Evolutionary conservation across 1,284 basidiomycete genomes (phyloP), one percentile per base, ranked within the genome.

Genomic region (Austroboletus olivaceoglutinosus): DNA sequence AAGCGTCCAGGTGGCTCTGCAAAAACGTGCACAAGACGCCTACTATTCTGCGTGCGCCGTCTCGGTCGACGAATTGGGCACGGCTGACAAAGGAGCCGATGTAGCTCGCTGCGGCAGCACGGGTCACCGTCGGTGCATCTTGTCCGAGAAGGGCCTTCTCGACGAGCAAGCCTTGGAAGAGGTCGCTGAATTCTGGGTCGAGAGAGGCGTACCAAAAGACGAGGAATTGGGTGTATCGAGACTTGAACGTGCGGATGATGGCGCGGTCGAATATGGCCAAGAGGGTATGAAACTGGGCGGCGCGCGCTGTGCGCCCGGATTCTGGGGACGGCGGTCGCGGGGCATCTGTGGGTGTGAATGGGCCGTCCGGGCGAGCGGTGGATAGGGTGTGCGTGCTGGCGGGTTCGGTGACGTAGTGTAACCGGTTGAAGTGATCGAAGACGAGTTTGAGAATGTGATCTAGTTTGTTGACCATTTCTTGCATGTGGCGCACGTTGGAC

Each of bases 161-260:
- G 40, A 98, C 87, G 23, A 99, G 85, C 63, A 94, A 84, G 38
- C 95, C 95, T 51, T 94, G 89, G 66, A 99, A 98, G 51, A 92
- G 80, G 68, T 99, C 96, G 38, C 90, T 84, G 63, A 95, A 98
- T 52, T 92, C 85, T 9, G 87, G 76, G 57, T 95, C 87, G 48
- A 97, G 83, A 1, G 95, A 97, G 21, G 93, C 82, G 65, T 89
- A 93, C 86, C 93, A 96, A 77, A 99, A 99, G 41, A 99, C 65
- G 53, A 99, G 78, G 72, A 99, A 99, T 62, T 99, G 97, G 2
- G 94, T 95, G 68, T 99, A 96, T 38, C 96, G 90, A 0, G 93
- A 98, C 67, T 95, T 93, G 75, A 96, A 96, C 0, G 97, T 99
- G 31, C 88, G 89, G 41, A 99, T 81, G 63, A 99, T 93, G 41